phyloP scores from a whole-genome alignment of 805 yeast species.

The Candida sonorensis region DNA sequence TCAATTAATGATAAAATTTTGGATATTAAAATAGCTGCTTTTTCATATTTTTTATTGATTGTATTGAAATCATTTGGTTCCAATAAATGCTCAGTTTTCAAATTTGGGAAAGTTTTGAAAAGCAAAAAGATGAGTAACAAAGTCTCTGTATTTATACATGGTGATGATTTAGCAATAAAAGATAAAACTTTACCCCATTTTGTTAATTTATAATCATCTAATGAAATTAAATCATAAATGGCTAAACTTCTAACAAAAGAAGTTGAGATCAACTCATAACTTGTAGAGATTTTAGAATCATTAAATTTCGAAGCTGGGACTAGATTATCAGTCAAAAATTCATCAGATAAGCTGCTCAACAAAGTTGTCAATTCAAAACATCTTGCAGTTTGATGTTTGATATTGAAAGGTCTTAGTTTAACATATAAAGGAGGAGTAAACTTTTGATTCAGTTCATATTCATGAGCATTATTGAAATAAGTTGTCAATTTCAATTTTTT shows the following conservation, averaged over 20 bases:
- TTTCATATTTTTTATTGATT: conserved; percentile 31
- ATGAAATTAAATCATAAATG: conserved; percentile 42
- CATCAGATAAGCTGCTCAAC: conserved; percentile 24
- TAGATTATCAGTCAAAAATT: conserved; percentile 22
- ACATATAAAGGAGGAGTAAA: conserved; percentile 46
- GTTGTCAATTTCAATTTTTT: conserved; percentile 51
- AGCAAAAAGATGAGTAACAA: conserved; percentile 43
- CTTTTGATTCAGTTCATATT: conserved; percentile 41
- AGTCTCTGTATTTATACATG: conserved; percentile 31
- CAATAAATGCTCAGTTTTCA: conserved; percentile 36
- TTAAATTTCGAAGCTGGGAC: conserved; percentile 5
- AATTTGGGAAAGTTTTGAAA: conserved; percentile 28
- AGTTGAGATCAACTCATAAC: conserved; percentile 29
- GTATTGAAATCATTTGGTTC: conserved; percentile 27
- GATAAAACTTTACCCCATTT: conserved; percentile 47
- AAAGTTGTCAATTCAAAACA: conserved; percentile 28
- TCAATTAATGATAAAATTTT: conserved; percentile 43
- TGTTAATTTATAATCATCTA: conserved; percentile 35
- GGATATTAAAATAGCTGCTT: conserved; percentile 35
- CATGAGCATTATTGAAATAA: conserved; percentile 17
- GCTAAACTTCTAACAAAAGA: conserved; percentile 45
- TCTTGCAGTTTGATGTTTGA: conserved; percentile 25
- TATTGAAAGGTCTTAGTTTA: conserved; percentile 28
- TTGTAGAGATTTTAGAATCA: conserved; percentile 10
- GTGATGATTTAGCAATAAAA: conserved; percentile 23